phyloP scores from a whole-genome alignment of 208 protist species.

The Porcisia deanei region DNA sequence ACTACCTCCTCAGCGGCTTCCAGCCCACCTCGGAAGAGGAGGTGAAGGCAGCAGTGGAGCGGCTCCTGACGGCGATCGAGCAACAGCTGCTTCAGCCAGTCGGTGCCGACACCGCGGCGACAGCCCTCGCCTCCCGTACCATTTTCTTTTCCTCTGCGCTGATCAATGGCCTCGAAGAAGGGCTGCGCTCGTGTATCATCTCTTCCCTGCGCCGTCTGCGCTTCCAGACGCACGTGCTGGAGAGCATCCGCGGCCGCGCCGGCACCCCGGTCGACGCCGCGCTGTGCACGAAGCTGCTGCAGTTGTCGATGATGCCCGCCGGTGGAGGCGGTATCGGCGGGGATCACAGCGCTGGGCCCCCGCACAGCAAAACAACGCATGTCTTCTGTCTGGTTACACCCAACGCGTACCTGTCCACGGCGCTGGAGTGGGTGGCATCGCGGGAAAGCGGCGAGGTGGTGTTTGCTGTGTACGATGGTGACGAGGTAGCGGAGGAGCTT shows the following conservation, averaged over 20 bases:
- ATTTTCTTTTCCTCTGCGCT: slow-evolving; percentile 73
- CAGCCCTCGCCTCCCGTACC: slow-evolving; percentile 44
- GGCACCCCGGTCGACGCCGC: slow-evolving; percentile 75
- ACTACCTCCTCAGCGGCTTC: slow-evolving; percentile 79
- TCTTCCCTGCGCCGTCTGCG: slow-evolving; percentile 60
- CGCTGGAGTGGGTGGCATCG: slow-evolving; percentile 45
- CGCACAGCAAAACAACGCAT: not conserved
- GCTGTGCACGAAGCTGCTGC: slow-evolving; percentile 69
- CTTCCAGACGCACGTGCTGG: slow-evolving; percentile 64
- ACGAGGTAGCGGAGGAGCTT: slow-evolving; percentile 70
- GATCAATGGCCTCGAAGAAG: slow-evolving; percentile 42
- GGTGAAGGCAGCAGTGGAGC: slow-evolving; percentile 43
- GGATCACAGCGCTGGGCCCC: not conserved
- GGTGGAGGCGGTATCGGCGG: slow-evolving; percentile 5
- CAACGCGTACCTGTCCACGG: slow-evolving; percentile 68
- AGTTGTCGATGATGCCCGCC: slow-evolving; percentile 36
- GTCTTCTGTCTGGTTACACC: slow-evolving; percentile 44
- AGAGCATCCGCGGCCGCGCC: slow-evolving; percentile 52
- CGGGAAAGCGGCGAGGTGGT: slow-evolving; percentile 46
- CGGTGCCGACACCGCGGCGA: not conserved
- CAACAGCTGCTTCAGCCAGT: slow-evolving; percentile 42
- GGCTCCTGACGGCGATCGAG: slow-evolving; percentile 41
- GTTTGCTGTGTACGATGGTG: slow-evolving; percentile 61
- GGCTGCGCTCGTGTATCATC: slow-evolving; percentile 47
- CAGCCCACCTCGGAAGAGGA: slow-evolving; percentile 45